Evolutionary conservation across 257 asterid species (phyloP).

Genomic region (Forsythia viridissima): DNA sequence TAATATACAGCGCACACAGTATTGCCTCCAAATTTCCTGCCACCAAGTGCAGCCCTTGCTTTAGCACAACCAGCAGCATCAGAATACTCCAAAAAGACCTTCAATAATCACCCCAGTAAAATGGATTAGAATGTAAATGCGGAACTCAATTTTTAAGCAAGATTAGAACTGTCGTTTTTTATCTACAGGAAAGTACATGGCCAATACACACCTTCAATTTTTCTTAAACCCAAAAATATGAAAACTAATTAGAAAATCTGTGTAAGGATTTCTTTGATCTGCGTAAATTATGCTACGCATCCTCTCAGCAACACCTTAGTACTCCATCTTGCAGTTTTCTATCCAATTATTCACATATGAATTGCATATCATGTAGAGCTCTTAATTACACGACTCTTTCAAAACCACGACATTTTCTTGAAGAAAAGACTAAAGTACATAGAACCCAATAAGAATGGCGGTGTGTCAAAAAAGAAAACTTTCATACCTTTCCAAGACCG

Average conservation of each 20-base stretch:
- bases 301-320: background rate
- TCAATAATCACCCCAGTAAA: constrained; percentile 20
- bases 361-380: background rate
- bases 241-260: background rate
- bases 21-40: constrained; percentile 71
- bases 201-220: background rate
- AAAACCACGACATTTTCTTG: background rate
- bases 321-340: background rate
- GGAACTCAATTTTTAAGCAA: background rate
- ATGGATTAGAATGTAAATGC: background rate
- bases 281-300: background rate
- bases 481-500: constrained; percentile 63
- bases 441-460: background rate
- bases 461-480: background rate
- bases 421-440: background rate
- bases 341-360: background rate
- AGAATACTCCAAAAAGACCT: constrained; percentile 68
- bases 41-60: constrained; percentile 58
- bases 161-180: background rate
- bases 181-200: background rate
- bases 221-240: background rate
- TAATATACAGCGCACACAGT: constrained; percentile 51
- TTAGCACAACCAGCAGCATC: constrained; percentile 50
- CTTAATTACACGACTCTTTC: background rate
- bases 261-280: background rate